These are phyloP conservation scores for Metarhizium anisopliae DNA, from an alignment of 2,329 filamentous ascomycete species.

Conservation along the genomic window DNA sequence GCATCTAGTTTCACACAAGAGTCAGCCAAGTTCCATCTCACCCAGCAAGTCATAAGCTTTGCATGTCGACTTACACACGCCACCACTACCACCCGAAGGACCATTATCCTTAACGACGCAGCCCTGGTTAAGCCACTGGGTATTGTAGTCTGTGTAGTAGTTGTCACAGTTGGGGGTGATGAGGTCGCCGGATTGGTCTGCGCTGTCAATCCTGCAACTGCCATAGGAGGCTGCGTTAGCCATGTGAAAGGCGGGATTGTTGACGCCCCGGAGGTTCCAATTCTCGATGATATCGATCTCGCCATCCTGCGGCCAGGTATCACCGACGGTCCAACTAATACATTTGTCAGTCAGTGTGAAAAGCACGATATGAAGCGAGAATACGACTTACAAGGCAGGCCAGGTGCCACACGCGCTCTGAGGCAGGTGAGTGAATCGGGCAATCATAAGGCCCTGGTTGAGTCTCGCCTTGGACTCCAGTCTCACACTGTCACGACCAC, in stretches of 20 bases:
- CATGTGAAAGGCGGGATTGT: constrained; percentile 53
- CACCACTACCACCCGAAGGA: constrained; percentile 30
- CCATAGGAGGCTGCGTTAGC: constrained; percentile 20
- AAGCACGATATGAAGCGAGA: neutral
- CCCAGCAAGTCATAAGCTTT: no score
- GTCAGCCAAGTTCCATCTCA: neutral
- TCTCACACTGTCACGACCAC: constrained; percentile 49
- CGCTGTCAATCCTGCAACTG: constrained; percentile 22
- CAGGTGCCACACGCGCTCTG: constrained; percentile 57
- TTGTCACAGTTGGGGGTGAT: constrained; percentile 32
- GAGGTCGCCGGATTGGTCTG: constrained; percentile 21
- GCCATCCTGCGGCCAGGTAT: constrained; percentile 50
- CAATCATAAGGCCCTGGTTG: constrained; percentile 58
- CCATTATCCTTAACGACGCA: constrained; percentile 31
- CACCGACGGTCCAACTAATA: constrained; percentile 37
- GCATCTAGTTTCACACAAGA: constrained; percentile 19
- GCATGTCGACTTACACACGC: constrained; percentile 25
- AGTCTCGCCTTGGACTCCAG: constrained; percentile 55
- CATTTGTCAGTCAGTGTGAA: neutral
- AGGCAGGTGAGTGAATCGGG: constrained; percentile 63
- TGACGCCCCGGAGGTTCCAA: constrained; percentile 43
- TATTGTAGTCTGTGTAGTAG: constrained; percentile 20
- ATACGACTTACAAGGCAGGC: constrained; percentile 53
- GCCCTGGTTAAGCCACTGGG: constrained; percentile 29
- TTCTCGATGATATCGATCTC: constrained; percentile 63